A percentile compares a stretch with the other conserved stretches of the same genome.
Evolutionary conservation across 805 yeast genomes (phyloP).

Genomic region (Candida koratica): DNA sequence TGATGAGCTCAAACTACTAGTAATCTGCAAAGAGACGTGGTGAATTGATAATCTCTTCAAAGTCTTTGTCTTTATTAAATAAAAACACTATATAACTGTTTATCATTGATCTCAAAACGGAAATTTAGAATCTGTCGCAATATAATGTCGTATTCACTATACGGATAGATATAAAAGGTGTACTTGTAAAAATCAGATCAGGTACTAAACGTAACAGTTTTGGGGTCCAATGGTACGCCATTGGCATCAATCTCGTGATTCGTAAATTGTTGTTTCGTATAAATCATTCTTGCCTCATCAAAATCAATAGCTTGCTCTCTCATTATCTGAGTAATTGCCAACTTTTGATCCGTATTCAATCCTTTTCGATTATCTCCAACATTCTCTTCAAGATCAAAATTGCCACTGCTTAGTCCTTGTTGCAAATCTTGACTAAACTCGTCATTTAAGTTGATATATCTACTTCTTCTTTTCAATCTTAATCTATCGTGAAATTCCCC

Average conservation of each 20-base stretch:
- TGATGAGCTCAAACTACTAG: no score
- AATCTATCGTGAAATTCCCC: slow-evolving; percentile 26
- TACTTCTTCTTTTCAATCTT: slow-evolving; percentile 23
- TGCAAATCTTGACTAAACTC: slow-evolving; percentile 23
- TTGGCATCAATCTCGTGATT: slow-evolving; percentile 56
- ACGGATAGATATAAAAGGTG: no score
- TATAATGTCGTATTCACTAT: no score
- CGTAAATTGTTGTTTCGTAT: slow-evolving; percentile 43
- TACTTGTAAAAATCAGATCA: no score
- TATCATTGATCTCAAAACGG: no score
- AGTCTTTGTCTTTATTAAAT: no score
- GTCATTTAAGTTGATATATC: slow-evolving; percentile 14
- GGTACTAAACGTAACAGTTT: slow-evolving; percentile 43
- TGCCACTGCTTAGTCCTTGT: slow-evolving; percentile 55
- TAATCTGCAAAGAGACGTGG: no score
- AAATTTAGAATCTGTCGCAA: no score
- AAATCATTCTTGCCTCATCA: slow-evolving; percentile 65
- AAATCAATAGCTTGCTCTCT: slow-evolving; percentile 45
- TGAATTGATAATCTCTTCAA: no score
- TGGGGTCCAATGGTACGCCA: slow-evolving; percentile 68
- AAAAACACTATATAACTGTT: no score
- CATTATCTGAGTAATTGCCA: slow-evolving; percentile 54
- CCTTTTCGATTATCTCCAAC: slow-evolving; percentile 60
- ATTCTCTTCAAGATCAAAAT: slow-evolving; percentile 50
- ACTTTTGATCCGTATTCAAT: slow-evolving; percentile 51